Base-by-base conservation (phyloP, 768 basidiomycete species). In the Lentinula edodes region DNA sequence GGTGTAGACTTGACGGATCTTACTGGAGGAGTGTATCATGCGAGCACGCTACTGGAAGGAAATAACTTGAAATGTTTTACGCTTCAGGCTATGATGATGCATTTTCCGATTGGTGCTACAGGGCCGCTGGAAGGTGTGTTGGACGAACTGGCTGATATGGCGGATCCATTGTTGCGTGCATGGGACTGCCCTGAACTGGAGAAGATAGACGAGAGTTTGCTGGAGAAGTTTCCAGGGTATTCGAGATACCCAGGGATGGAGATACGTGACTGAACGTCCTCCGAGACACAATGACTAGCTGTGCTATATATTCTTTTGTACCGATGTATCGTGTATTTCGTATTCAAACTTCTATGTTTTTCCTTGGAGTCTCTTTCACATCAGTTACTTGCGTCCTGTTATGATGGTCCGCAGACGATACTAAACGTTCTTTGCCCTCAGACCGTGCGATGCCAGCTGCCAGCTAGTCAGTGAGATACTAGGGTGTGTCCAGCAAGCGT, bases 1-100 rank as follows among this genome's bases (percentile, higher is more conserved):
- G 55, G 55, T 7, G 45, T 61, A 10, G 23, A 57, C n/a, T 15
- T 61, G 2, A 41, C n/a, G 15, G 34, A 61, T 46, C 52, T 61
- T 20, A 61, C 61, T 12, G 61, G 61, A 4, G 54, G 61, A 15
- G n/a, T 50, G 51, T 61, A 28, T 18, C 12, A 57, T 42, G 18
- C 46, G 18, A 23, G 6, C 18, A 48, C 46, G n/a, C 12, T 48
- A 9, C 20, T 48, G 12, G 46, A 43, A 8, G 20, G 42, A 23
- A 56, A 61, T 12, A 36, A 53, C 39, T 1, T 61, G 18, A n/a
- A n/a, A 42, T 54, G 52, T 15, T 54, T 34, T 41, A 4, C 20
- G 28, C 39, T 54, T 23, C 52, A 54, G 52, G 16, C 10, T 9
- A 5, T 16, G 15, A n/a, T 18, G 20, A 6, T 41, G 52, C 28